Percentiles rank a stretch among this genome's conserved stretches.
Evolutionary conservation across 805 yeast species (phyloP).

Genomic region (Naumovozyma dairenensis): DNA sequence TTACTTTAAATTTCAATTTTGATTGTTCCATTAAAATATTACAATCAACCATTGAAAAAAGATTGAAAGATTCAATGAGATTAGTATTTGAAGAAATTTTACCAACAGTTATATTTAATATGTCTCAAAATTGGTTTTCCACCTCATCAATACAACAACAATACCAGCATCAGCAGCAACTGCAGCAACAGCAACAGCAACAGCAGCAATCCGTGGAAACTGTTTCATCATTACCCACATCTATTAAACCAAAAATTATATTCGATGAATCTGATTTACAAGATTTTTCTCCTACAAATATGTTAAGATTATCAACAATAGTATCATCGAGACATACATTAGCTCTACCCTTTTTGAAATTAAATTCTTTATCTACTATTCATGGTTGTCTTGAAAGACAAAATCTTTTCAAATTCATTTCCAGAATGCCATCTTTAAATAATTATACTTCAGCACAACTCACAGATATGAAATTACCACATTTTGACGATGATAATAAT

Average conservation of each 20-base stretch:
- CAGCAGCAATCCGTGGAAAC: no score
- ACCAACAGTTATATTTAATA: conserved; percentile 28
- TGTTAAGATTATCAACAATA: conserved; percentile 57
- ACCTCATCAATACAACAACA: conserved; percentile 8
- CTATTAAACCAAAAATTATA: conserved; percentile 9
- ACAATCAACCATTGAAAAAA: conserved; percentile 27
- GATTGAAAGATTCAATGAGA: conserved; percentile 28
- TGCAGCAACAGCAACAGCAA: background rate
- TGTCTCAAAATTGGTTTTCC: conserved; percentile 28
- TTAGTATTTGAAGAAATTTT: conserved; percentile 27
- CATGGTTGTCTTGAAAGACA: conserved; percentile 30
- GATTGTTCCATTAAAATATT: conserved; percentile 29
- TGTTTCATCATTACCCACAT: background rate
- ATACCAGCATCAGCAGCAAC: background rate
- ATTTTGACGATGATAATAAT: background rate
- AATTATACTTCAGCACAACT: background rate
- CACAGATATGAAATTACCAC: no score
- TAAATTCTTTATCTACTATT: conserved; percentile 32
- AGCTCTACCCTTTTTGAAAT: conserved; percentile 49
- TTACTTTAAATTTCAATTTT: conserved; percentile 27
- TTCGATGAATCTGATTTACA: conserved; percentile 24
- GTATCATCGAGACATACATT: conserved; percentile 72
- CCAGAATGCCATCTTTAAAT: conserved; percentile 24
- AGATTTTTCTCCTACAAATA: conserved; percentile 54
- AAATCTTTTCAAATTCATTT: conserved; percentile 24